Conservation (phyloP, 1,139 yeast genomes). For the Suhomyces anneliseae region DNA sequence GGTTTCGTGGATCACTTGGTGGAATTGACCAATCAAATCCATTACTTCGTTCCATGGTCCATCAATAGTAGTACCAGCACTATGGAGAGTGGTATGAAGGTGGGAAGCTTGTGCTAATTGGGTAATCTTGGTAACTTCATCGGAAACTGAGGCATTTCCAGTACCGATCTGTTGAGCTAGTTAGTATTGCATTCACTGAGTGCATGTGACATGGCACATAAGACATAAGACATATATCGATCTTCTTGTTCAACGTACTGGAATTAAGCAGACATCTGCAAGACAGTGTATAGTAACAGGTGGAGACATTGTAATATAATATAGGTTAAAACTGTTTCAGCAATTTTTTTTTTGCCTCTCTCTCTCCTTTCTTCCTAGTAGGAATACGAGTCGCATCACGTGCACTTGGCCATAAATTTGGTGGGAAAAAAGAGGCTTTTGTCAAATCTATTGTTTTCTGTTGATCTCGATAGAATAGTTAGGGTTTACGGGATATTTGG, state of each 20-base stretch:
- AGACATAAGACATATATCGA: too few species aligned
- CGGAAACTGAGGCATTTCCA: constrained; percentile 71
- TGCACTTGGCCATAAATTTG: too few species aligned
- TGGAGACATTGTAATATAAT: constrained; percentile 8
- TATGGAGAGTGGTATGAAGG: constrained; percentile 69
- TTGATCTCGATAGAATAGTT: too few species aligned
- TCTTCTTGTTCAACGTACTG: constrained; percentile 41
- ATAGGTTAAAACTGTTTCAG: too few species aligned
- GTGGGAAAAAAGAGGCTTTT: too few species aligned
- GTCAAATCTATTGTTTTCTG: too few species aligned
- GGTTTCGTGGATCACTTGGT: constrained; percentile 62
- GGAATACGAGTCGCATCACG: too few species aligned
- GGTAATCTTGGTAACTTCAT: constrained; percentile 72
- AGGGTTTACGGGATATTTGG: too few species aligned
- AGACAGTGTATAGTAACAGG: constrained; percentile 60
- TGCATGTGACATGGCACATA: not conserved
- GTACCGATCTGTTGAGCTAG: constrained; percentile 65
- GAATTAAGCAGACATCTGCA: constrained; percentile 82
- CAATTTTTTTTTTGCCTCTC: too few species aligned
- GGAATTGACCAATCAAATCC: constrained; percentile 76
- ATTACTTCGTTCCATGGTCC: constrained; percentile 93
- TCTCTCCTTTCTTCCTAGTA: too few species aligned
- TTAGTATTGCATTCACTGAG: not conserved
- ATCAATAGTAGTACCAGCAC: constrained; percentile 88
- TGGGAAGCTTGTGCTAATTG: constrained; percentile 59